These are phyloP conservation scores for Boletus huronensis DNA, from an alignment of 768 basidiomycete species.

Conservation along the genomic window DNA sequence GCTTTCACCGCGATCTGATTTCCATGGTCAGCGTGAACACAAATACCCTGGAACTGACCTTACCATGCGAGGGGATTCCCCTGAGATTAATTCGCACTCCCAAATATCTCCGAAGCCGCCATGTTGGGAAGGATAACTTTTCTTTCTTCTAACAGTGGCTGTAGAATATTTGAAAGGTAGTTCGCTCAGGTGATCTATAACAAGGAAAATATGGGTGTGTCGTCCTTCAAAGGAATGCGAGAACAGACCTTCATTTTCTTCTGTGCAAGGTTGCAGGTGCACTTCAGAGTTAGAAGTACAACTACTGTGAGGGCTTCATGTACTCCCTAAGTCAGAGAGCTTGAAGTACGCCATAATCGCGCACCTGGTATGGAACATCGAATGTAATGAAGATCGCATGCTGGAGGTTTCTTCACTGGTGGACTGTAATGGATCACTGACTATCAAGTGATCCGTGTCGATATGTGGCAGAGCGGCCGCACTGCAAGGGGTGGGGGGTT, in stretches of 20 bases:
- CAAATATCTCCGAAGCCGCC: constrained; percentile 25
- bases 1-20: constrained; percentile 23
- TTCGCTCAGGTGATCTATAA: constrained; percentile 9
- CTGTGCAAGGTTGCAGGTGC: constrained; percentile 1
- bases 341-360: not conserved
- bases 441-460: not conserved
- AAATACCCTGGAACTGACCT: not conserved
- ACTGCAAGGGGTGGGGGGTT: constrained; percentile 9
- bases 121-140: not conserved
- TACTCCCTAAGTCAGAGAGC: not conserved
- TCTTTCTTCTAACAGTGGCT: constrained; percentile 3
- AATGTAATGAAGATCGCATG: not conserved
- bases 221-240: not conserved
- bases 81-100: constrained; percentile 20
- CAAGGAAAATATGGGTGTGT: not conserved
- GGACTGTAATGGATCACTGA: not conserved
- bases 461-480: not conserved
- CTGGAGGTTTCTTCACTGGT: constrained; percentile 1
- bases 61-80: constrained; percentile 5
- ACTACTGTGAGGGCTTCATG: constrained; percentile 12
- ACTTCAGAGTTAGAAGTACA: constrained; percentile 10
- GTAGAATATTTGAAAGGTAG: constrained; percentile 3
- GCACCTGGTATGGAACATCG: constrained; percentile 9
- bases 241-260: constrained; percentile 9
- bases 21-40: not conserved